Percentiles rank a stretch among this genome's conserved stretches.
Evolutionary conservation across 495 filamentous ascomycete genomes (phyloP).

Genomic region (Penicillium tannophilum): DNA sequence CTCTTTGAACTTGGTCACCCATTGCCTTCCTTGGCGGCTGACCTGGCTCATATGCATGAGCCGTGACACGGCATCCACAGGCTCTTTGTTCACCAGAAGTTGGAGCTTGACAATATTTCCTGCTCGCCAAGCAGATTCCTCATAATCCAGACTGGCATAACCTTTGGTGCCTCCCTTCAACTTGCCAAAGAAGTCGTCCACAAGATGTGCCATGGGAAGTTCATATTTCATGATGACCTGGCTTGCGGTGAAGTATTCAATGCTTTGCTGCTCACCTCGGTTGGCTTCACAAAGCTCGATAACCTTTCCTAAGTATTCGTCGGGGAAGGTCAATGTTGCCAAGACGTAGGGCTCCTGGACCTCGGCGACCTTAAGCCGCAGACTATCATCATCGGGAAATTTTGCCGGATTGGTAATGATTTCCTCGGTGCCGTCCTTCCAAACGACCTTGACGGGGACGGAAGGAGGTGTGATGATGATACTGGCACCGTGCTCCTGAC

Average conservation of each 20-base stretch:
- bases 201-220: constrained; percentile 81
- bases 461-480: constrained; percentile 97
- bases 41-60: constrained; percentile 82
- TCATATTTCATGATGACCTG: constrained; percentile 96
- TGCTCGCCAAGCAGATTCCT: constrained; percentile 84
- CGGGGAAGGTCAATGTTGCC: constrained; percentile 86
- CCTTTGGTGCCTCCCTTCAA: constrained; percentile 86
- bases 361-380: constrained; percentile 58
- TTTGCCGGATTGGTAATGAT: constrained; percentile 82
- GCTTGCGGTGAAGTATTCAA: constrained; percentile 89
- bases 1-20: constrained; percentile 97
- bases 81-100: constrained; percentile 86
- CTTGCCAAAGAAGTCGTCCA: constrained; percentile 97
- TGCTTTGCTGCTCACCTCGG: constrained; percentile 78
- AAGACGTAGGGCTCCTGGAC: constrained; percentile 85
- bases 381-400: constrained; percentile 76
- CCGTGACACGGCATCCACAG: constrained; percentile 92
- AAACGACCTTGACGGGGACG: constrained; percentile 85
- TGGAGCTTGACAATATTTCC: constrained; percentile 88
- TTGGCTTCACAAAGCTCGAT: constrained; percentile 94
- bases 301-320: constrained; percentile 89
- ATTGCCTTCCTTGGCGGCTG: constrained; percentile 72
- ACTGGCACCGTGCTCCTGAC: constrained; percentile 90
- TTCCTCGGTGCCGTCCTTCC: constrained; percentile 67
- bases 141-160: constrained; percentile 88